phyloP scores from a whole-genome alignment of 306 rosid species.

The Crotalaria pallida region DNA sequence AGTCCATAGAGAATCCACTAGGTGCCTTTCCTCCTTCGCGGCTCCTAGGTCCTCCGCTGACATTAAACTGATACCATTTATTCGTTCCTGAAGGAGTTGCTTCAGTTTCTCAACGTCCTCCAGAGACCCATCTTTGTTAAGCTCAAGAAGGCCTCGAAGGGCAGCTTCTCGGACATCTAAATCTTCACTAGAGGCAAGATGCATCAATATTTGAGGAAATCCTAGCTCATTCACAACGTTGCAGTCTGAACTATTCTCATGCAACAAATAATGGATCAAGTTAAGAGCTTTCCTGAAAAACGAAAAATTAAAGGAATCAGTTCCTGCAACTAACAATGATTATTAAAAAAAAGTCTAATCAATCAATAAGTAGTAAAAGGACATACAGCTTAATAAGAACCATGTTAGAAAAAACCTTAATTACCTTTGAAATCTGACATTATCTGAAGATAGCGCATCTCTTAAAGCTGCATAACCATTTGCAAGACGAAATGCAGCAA shows the following conservation, averaged over 20 bases:
- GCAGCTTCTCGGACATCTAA: constrained; percentile 82
- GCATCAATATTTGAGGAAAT: constrained; percentile 64
- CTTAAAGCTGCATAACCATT: constrained; percentile 82
- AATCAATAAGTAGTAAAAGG: not conserved
- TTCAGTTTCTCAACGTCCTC: constrained; percentile 67
- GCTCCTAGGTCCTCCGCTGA: constrained; percentile 77
- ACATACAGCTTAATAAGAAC: not conserved
- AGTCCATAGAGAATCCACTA: constrained; percentile 78
- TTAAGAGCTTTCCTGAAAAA: constrained; percentile 86
- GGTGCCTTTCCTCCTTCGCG: constrained; percentile 71
- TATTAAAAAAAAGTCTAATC: not conserved
- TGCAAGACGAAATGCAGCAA: constrained; percentile 74
- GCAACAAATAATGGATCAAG: constrained; percentile 69
- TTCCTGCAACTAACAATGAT: not conserved
- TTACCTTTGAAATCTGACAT: constrained; percentile 91
- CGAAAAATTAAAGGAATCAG: not conserved
- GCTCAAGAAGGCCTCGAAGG: constrained; percentile 65
- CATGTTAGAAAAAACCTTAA: not conserved
- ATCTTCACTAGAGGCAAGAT: constrained; percentile 72
- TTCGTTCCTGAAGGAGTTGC: constrained; percentile 72
- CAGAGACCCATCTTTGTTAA: constrained; percentile 24
- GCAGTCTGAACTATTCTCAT: constrained; percentile 66
- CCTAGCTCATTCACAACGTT: constrained; percentile 55
- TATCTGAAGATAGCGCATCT: constrained; percentile 73
- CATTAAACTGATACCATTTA: constrained; percentile 50